Evolutionary conservation across 345 rosid species (phyloP), one percentile per base, ranked within the genome.

Genomic region (Balakata baccata): DNA sequence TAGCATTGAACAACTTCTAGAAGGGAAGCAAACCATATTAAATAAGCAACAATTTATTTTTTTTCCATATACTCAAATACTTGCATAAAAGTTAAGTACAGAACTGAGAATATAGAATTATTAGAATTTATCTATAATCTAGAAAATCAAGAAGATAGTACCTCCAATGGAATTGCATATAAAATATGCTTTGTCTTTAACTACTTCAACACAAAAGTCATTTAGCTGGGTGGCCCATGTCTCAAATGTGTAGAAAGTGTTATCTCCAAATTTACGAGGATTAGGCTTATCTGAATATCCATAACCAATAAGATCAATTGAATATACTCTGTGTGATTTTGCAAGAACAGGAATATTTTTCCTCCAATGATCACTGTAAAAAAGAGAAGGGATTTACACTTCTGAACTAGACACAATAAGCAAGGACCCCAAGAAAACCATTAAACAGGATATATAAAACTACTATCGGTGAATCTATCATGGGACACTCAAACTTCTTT

Each of bases 111-210:
- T 5, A 11, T 66, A 47, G 62, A 18, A 53, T 3, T 13, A 4
- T 5, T 18, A 11, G 20, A 22, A 17, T 51, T 52, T 18, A 79
- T 37, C 64, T 37, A 0, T 61, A 67, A 60, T 23, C 22, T 34
- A 71, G 4, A 43, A 69, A 22, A 49, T 22, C 54, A 11, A 56
- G 64, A 64, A 72, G 39, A 65, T 45, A 63, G 52, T 77, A 92
- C 98, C 97, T 89, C 96, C 98, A 5, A 92, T 90, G 56, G 98
- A 94, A 83, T 94, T 92, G 86, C 97, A 94, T 59, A 89, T 86
- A 39, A 90, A 88, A 82, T 90, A 90, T 65, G 95, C 97, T 81
- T 85, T 75, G 69, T 94, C 97, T 83, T 90, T 89, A 52, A 94
- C 89, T 61, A 94, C 86, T 41, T 85, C 84, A 10, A 74, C 45